phyloP scores from a whole-genome alignment of 805 yeast genomes.

The Brettanomyces bruxellensis region DNA sequence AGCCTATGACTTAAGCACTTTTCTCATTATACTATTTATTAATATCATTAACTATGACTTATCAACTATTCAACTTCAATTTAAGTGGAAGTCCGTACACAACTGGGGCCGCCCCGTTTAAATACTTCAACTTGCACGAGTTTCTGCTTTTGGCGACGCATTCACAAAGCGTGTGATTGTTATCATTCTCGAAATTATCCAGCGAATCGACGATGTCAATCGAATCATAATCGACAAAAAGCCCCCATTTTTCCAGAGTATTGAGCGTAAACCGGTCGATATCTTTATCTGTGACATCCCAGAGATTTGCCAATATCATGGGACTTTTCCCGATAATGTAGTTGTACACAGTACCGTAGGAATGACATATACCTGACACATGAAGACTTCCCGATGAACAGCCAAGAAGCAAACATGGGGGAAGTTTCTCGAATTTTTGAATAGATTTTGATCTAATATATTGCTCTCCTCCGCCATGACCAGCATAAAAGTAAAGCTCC shows the following conservation, averaged over 20 bases:
- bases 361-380: constrained; percentile 51
- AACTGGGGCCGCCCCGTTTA: constrained; percentile 92
- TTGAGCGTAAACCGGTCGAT: constrained; percentile 68
- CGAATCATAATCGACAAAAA: constrained; percentile 27
- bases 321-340: constrained; percentile 80
- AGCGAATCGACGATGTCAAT: constrained; percentile 13
- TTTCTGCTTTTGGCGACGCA: constrained; percentile 60
- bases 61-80: constrained; percentile 7
- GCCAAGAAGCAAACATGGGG: constrained; percentile 70
- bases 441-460: constrained; percentile 52
- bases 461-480: constrained; percentile 97
- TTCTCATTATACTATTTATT: neutral
- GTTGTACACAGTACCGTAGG: constrained; percentile 68
- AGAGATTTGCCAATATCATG: constrained; percentile 72
- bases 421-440: constrained; percentile 32
- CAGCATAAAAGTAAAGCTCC: constrained; percentile 65
- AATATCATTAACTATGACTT: neutral
- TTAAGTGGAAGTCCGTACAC: constrained; percentile 76
- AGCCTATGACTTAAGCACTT: too few species aligned
- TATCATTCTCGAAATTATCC: constrained; percentile 1
- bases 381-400: constrained; percentile 78
- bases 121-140: constrained; percentile 56
- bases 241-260: constrained; percentile 60
- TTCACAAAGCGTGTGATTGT: constrained; percentile 29
- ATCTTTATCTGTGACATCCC: constrained; percentile 98